These are phyloP conservation scores for Termitomyces heimii DNA, from an alignment of 768 basidiomycete species.

Conservation along the genomic window DNA sequence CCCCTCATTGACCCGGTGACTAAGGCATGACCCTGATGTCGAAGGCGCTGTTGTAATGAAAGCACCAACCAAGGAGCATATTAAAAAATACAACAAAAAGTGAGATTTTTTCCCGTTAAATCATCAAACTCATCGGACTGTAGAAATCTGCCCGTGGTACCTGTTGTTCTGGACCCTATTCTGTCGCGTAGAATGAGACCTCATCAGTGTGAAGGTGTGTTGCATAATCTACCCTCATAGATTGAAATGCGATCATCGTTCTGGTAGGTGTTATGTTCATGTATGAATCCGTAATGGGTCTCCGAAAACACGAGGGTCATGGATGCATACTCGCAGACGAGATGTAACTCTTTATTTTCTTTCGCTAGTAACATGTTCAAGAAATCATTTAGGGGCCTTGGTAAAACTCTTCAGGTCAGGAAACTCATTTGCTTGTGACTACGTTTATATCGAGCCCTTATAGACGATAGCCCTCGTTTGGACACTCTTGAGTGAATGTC, in stretches of 20 bases:
- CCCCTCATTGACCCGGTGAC: background rate
- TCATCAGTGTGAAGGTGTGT: constrained; percentile 82
- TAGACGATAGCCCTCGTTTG: constrained; percentile 90
- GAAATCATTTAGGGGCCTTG: constrained; percentile 64
- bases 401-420: constrained; percentile 83
- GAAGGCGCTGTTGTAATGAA: constrained; percentile 86
- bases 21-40: constrained; percentile 71
- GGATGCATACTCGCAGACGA: constrained; percentile 98
- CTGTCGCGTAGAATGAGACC: constrained; percentile 69
- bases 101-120: constrained; percentile 20
- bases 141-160: constrained; percentile 60
- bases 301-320: constrained; percentile 84
- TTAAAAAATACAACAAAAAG: constrained; percentile 67
- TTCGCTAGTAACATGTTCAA: background rate
- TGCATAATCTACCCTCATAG: background rate
- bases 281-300: constrained; percentile 95
- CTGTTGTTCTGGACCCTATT: constrained; percentile 90
- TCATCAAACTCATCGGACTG: background rate
- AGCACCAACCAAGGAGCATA: constrained; percentile 61
- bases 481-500: constrained; percentile 80
- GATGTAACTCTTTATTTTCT: constrained; percentile 46
- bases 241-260: background rate
- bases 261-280: constrained; percentile 72
- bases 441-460: background rate
- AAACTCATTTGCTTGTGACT: background rate